phyloP scores from a whole-genome alignment of 2,329 filamentous ascomycete genomes.

The Magnaporthiopsis incrustans region DNA sequence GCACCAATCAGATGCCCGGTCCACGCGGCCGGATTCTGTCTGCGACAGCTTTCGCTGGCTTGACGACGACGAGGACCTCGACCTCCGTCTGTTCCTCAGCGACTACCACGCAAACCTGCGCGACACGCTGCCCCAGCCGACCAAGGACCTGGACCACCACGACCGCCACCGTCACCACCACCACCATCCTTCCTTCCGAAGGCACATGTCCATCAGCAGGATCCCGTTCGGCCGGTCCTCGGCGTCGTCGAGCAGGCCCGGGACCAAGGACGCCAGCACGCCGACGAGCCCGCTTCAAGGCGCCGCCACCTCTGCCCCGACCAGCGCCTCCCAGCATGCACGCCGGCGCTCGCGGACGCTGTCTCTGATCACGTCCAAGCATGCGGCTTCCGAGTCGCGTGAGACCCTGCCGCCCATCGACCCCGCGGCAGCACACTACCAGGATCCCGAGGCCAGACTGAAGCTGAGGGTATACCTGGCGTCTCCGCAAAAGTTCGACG shows the following conservation, averaged over 20 bases:
- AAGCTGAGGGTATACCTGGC: slow-evolving; percentile 81
- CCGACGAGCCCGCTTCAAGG: slow-evolving; percentile 20
- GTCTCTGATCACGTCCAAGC: slow-evolving; percentile 43
- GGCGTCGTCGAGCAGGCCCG: slow-evolving; percentile 38
- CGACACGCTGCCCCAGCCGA: slow-evolving; percentile 35
- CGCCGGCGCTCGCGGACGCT: slow-evolving; percentile 47
- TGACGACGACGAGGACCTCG: slow-evolving; percentile 63
- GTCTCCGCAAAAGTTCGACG: slow-evolving; percentile 90
- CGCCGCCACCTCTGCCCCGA: slow-evolving; percentile 10
- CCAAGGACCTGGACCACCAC: slow-evolving; percentile 23
- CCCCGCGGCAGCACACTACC: slow-evolving; percentile 71
- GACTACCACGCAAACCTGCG: slow-evolving; percentile 61
- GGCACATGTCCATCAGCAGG: slow-evolving; percentile 64
- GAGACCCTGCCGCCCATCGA: slow-evolving; percentile 43
- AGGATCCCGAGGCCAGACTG: slow-evolving; percentile 78
- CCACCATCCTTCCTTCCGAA: slow-evolving; percentile 53
- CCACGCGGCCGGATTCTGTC: slow-evolving; percentile 34
- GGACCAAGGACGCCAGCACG: slow-evolving; percentile 30
- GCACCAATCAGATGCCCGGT: not conserved
- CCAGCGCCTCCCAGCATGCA: slow-evolving; percentile 23
- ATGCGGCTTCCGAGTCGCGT: slow-evolving; percentile 30
- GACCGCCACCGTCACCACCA: too few relatives aligned
- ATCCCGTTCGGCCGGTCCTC: slow-evolving; percentile 52
- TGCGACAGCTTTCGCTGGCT: slow-evolving; percentile 66
- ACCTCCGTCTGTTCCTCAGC: slow-evolving; percentile 58